A percentile compares a stretch with the other conserved stretches of the same genome.
phyloP scores from a whole-genome alignment of 768 basidiomycete genomes.

The Myochromella boudieri region DNA sequence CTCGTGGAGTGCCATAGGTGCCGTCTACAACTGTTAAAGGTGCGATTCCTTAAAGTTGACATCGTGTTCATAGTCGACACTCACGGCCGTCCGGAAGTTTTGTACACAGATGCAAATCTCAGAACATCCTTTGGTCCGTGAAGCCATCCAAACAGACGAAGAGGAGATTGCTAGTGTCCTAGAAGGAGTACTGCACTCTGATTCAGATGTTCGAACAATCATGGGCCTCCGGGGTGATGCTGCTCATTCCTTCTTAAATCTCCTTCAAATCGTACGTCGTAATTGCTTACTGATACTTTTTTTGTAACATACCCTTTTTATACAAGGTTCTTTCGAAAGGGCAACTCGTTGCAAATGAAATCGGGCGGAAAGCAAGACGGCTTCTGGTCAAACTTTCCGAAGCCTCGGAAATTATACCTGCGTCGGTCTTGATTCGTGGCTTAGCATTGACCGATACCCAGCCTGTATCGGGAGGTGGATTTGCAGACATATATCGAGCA shows the following conservation, averaged over 20 bases:
- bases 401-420: slow-evolving; percentile 17
- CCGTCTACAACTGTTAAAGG: slow-evolving; percentile 17
- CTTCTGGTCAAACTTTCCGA: slow-evolving; percentile 20
- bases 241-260: slow-evolving; percentile 19
- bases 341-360: slow-evolving; percentile 11
- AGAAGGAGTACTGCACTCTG: slow-evolving; percentile 15
- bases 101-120: slow-evolving; percentile 15
- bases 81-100: slow-evolving; percentile 1
- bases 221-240: slow-evolving; percentile 13
- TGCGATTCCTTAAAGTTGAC: too few species aligned
- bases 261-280: slow-evolving; percentile 18
- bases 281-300: neutral
- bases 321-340: slow-evolving; percentile 15
- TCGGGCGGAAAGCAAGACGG: slow-evolving; percentile 13
- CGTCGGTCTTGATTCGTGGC: slow-evolving; percentile 16
- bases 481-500: slow-evolving; percentile 19
- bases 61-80: neutral
- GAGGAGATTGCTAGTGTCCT: slow-evolving; percentile 14
- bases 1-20: slow-evolving; percentile 17
- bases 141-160: slow-evolving; percentile 19
- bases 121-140: slow-evolving; percentile 15
- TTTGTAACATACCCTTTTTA: neutral
- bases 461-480: slow-evolving; percentile 19
- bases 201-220: slow-evolving; percentile 10
- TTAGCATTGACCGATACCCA: slow-evolving; percentile 11